Base-by-base conservation (phyloP, 306 rosid genomes). In the Casuarina glauca region DNA sequence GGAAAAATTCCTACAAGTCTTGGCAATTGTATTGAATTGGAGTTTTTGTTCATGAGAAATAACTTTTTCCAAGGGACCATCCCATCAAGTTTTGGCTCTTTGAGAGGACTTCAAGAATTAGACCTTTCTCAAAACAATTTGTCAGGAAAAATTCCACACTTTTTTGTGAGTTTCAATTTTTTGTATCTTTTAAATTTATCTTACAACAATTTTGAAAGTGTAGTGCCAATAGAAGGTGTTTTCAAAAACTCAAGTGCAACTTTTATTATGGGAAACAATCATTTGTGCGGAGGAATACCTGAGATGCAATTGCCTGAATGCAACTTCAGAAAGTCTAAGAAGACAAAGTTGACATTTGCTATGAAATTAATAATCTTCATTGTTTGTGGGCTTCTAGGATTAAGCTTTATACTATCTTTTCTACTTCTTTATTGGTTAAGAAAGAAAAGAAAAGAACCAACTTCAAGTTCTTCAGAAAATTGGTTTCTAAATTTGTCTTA, bases 1-100 rank as follows among this genome's bases (percentile, higher is more conserved):
- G 35, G 61, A 17, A 10, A 19, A 17, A 55, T 55, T 55, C 26
- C 61, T 17, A 1, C 3, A 10, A 55, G 61, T 55, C 35, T 55
- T 17, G 61, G 57, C 0, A 52, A 19, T 52, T 52, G 57, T 52
- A 0, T 52, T 52, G 16, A 3, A 19, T 0, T 52, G 57, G 57
- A 52, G 20, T 0, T 0, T 52, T 0, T 52, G 1, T 0, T 0
- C 1, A 52, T 52, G 17, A 5, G 0, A 15, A 6, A 3, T 0
- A 52, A 52, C 57, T 12, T 3, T 2, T 52, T 52, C 6, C 7
- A 52, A 0, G 57, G 57, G 57, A 15, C n/a, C 19, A 52, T 15
- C 4, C 57, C 57, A 52, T 52, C 57, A 16, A 52, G 57, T 52
- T 52, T 52, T 52, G 20, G 17, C 4, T 52, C 57, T 52, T 13